Evolutionary conservation across 129 eudicot species (phyloP).

Genomic region (Tagetes erecta): DNA sequence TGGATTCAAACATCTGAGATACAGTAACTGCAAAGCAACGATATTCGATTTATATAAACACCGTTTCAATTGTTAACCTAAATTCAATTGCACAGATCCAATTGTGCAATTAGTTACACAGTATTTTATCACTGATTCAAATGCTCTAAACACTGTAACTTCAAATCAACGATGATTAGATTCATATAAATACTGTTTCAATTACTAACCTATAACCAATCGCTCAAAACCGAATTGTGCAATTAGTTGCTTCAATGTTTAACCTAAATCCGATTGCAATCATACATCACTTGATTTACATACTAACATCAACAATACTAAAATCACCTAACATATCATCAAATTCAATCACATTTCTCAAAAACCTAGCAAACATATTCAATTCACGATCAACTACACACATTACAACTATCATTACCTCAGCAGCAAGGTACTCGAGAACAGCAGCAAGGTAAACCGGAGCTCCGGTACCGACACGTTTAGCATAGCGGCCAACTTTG

Average conservation of each 20-base stretch:
- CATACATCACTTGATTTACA: background rate
- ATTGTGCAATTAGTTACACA: no score
- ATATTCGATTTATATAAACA: background rate
- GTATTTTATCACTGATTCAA: background rate
- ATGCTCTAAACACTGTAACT: background rate
- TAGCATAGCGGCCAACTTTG: conserved; percentile 53
- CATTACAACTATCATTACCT: conserved; percentile 31
- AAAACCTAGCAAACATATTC: background rate
- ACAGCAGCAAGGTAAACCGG: conserved; percentile 68
- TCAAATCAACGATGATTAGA: background rate
- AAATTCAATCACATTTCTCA: background rate
- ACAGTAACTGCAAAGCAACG: background rate
- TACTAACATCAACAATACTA: background rate
- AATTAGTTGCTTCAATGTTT: no score
- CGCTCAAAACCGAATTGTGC: no score
- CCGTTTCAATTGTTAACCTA: background rate
- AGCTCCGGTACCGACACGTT: conserved; percentile 63
- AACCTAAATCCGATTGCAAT: background rate
- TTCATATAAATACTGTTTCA: background rate
- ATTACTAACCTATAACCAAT: no score
- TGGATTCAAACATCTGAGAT: background rate
- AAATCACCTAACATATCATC: background rate
- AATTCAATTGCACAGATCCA: background rate
- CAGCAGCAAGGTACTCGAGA: conserved; percentile 75
- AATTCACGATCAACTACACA: background rate